These are phyloP conservation scores for Pichia sp. DNA, from an alignment of 1,139 yeast species.

Conservation along the genomic window DNA sequence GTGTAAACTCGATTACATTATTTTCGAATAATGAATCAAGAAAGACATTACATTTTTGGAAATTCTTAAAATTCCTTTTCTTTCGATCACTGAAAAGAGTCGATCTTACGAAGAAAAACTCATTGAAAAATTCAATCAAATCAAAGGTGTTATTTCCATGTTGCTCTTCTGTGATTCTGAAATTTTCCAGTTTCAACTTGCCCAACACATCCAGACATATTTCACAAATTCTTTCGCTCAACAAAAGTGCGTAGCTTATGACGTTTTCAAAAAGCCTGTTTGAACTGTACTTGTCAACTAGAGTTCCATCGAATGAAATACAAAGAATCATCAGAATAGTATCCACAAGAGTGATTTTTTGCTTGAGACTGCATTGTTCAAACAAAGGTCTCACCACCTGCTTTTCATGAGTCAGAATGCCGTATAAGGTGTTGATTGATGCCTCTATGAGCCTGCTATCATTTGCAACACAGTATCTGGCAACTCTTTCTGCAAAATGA, in stretches of 20 bases:
- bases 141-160: conserved; percentile 4
- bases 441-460: conserved; percentile 9
- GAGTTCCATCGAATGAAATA: conserved; percentile 11
- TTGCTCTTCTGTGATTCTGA: conserved; percentile 2
- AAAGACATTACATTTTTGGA: conserved; percentile 19
- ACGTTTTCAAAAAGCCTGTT: conserved; percentile 2
- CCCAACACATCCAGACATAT: conserved; percentile 13
- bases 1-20: conserved; percentile 14
- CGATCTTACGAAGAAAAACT: conserved; percentile 12
- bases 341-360: conserved; percentile 3
- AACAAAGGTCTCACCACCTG: conserved; percentile 1
- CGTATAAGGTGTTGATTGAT: conserved; percentile 8
- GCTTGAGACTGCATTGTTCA: neutral
- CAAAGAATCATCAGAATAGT: conserved; percentile 17
- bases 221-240: conserved; percentile 10
- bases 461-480: conserved; percentile 6
- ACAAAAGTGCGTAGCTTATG: conserved; percentile 2
- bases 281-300: conserved; percentile 5
- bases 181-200: conserved; percentile 8
- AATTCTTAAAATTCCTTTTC: conserved; percentile 11
- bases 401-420: conserved; percentile 4
- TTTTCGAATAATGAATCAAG: conserved; percentile 16
- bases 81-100: conserved; percentile 10
- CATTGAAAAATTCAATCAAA: conserved; percentile 11
- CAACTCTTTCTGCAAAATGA: conserved; percentile 6